A percentile compares a stretch with the other conserved stretches of the same genome.
Conservation (phyloP, 2,329 filamentous ascomycete genomes). For the Colletotrichum costaricense region DNA sequence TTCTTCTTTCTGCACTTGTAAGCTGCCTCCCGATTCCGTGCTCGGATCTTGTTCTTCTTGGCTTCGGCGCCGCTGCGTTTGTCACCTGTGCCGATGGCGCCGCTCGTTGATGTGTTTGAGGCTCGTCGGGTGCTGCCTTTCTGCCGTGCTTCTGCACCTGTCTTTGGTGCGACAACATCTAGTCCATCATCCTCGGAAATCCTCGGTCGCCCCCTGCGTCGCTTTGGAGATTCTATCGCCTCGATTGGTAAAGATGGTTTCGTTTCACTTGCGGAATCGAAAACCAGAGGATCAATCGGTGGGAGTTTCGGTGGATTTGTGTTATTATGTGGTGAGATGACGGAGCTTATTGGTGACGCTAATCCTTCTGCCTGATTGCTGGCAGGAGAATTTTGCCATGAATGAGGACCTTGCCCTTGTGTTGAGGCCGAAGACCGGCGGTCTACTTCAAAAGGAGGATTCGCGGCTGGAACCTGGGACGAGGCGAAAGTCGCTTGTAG, state of each 20-base stretch:
- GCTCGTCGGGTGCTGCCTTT: conserved; percentile 9
- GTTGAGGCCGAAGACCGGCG: background rate
- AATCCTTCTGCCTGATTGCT: background rate
- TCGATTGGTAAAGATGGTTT: background rate
- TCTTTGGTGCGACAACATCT: background rate
- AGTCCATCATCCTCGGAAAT: background rate
- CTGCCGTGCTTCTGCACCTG: background rate
- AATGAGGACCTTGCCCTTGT: background rate
- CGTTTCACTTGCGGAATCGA: background rate
- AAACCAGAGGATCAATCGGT: conserved; percentile 5
- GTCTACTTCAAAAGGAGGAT: background rate
- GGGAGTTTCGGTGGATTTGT: background rate
- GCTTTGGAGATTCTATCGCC: background rate
- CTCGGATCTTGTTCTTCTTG: conserved; percentile 32
- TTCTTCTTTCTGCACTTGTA: conserved; percentile 36
- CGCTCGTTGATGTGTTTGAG: conserved; percentile 17
- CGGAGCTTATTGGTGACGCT: conserved; percentile 11
- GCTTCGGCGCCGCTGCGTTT: background rate
- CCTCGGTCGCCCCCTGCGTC: conserved; percentile 20
- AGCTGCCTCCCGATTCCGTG: conserved; percentile 35
- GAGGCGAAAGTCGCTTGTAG: background rate
- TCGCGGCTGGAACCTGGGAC: background rate
- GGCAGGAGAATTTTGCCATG: conserved; percentile 13
- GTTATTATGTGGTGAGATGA: background rate
- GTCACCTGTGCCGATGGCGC: background rate